Evolutionary conservation across 2,329 filamentous ascomycete species (phyloP).

Genomic region (Trichoderma harzianum): DNA sequence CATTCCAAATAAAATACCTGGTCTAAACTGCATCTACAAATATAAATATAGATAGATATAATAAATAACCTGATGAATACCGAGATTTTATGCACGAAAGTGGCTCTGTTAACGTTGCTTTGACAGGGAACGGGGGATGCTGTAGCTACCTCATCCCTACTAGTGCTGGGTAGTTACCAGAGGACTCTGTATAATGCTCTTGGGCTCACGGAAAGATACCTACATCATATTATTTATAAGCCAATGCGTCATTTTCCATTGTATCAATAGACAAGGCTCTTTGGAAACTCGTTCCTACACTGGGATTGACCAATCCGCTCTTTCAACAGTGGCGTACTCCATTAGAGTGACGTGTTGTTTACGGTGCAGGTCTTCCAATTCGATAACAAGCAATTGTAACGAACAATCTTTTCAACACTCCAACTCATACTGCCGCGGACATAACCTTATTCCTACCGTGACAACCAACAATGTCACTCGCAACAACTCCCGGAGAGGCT

Average conservation of each 20-base stretch:
- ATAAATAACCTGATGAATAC: not conserved
- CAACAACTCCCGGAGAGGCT: not conserved
- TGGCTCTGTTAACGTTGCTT: not conserved
- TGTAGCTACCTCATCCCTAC: not conserved
- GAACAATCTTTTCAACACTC: not conserved
- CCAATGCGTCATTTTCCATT: not conserved
- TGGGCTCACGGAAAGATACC: not conserved
- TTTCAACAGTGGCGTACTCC: not conserved
- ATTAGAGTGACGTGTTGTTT: not conserved
- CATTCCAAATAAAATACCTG: not conserved
- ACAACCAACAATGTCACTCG: not conserved
- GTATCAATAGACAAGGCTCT: not conserved
- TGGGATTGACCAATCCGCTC: not conserved
- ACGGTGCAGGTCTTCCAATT: not conserved
- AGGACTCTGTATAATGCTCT: not conserved
- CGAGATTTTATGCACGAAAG: not conserved
- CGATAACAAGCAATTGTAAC: not conserved
- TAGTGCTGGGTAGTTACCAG: not conserved
- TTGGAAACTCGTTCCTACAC: not conserved
- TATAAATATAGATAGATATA: not conserved
- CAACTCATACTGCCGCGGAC: not conserved
- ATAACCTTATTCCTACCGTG: not conserved
- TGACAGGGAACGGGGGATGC: not conserved
- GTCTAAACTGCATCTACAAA: not conserved
- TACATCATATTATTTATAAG: not conserved